Evolutionary conservation across 805 yeast species (phyloP).

Genomic region (Wickerhamomyces sydowiorum): DNA sequence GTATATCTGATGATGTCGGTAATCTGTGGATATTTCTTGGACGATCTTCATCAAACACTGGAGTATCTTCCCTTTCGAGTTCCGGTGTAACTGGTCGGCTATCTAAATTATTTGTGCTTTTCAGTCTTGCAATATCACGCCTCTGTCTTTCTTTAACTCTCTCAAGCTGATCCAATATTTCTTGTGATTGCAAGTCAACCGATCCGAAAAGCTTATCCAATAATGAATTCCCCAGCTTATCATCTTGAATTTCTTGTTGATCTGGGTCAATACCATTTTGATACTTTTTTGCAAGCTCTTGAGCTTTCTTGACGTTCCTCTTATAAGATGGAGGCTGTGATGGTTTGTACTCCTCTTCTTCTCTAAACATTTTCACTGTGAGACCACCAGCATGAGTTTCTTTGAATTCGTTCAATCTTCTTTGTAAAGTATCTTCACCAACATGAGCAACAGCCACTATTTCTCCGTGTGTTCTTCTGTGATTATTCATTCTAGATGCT

Average conservation of each 20-base stretch:
- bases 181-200: slow-evolving; percentile 17
- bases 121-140: slow-evolving; percentile 12
- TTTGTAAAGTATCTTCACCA: slow-evolving; percentile 89
- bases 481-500: slow-evolving; percentile 96
- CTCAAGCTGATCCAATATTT: slow-evolving; percentile 23
- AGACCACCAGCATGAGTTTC: slow-evolving; percentile 68
- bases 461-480: slow-evolving; percentile 86
- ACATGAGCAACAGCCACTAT: slow-evolving; percentile 94
- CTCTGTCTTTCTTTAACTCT: slow-evolving; percentile 22
- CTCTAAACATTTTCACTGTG: slow-evolving; percentile 71
- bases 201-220: slow-evolving; percentile 10
- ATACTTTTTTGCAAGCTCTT: slow-evolving; percentile 29
- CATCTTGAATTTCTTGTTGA: slow-evolving; percentile 12
- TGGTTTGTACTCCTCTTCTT: slow-evolving; percentile 24
- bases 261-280: slow-evolving; percentile 13
- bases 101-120: slow-evolving; percentile 16
- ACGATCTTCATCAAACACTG: slow-evolving; percentile 32
- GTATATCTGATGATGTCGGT: slow-evolving; percentile 53
- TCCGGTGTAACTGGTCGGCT: slow-evolving; percentile 8
- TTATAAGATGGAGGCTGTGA: slow-evolving; percentile 82
- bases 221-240: slow-evolving; percentile 12
- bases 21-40: slow-evolving; percentile 51
- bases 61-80: slow-evolving; percentile 4
- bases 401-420: slow-evolving; percentile 83
- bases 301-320: slow-evolving; percentile 51